Evolutionary conservation across 1,139 yeast species (phyloP).

Genomic region (Pichia sp.): DNA sequence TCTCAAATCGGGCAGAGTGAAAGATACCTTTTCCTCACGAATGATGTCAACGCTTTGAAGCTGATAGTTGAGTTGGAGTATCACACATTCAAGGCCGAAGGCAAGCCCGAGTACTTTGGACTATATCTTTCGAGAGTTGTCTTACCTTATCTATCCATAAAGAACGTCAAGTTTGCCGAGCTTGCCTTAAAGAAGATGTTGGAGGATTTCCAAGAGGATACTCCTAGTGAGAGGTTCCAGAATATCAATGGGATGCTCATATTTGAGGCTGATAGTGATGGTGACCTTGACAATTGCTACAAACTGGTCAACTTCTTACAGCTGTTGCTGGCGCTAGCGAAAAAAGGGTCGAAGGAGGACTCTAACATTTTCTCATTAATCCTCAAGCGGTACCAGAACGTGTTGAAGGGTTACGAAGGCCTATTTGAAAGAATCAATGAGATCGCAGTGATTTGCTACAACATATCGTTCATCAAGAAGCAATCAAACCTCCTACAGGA

Average conservation of each 20-base stretch:
- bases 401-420: conserved; percentile 44
- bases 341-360: conserved; percentile 41
- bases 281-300: conserved; percentile 17
- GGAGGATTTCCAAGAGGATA: conserved; percentile 14
- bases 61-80: conserved; percentile 26
- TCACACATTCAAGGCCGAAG: conserved; percentile 23
- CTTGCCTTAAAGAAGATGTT: conserved; percentile 21
- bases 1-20: conserved; percentile 27
- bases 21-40: conserved; percentile 24
- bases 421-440: conserved; percentile 40
- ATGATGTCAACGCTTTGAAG: conserved; percentile 22
- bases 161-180: conserved; percentile 27
- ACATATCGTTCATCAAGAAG: conserved; percentile 52
- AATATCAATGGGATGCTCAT: conserved; percentile 17
- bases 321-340: conserved; percentile 58
- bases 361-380: conserved; percentile 27
- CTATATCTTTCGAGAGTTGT: conserved; percentile 27
- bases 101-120: conserved; percentile 20
- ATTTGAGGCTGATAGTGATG: conserved; percentile 21
- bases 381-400: conserved; percentile 33
- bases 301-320: conserved; percentile 64
- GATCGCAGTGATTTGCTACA: conserved; percentile 48
- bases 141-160: conserved; percentile 28
- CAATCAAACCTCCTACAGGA: conserved; percentile 72
- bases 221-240: conserved; percentile 7